Evolutionary conservation across 495 filamentous ascomycete genomes (phyloP), one percentile per base, ranked within the genome.

Genomic region (Lepraria neglecta): DNA sequence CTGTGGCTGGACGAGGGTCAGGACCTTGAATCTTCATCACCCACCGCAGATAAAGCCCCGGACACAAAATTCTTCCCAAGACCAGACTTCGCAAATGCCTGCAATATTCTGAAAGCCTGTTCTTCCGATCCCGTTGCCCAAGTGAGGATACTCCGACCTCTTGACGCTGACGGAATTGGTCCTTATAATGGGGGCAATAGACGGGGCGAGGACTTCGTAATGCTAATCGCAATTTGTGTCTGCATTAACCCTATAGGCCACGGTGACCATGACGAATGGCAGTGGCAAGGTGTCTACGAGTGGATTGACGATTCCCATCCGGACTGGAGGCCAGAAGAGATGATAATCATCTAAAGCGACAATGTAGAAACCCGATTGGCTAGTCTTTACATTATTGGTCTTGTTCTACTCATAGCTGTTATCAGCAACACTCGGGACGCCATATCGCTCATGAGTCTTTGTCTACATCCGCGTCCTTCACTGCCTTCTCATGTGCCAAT

Each of bases 241-340:
- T n/a, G 7, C 27, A 27, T 5, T 2, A 31, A 31, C 27, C 30
- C 15, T 4, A 14, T 4, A 0, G 24, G 17, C 9, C 1, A 54
- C 24, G 28, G n/a, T 5, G 50, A 56, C 19, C 1, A 12, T 12
- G 40, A 54, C 4, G 19, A 45, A 48, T 67, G 65, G 65, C 24
- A 61, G 27, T 67, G 65, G 65, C 38, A 59, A 31, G 56, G 58
- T 9, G 50, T 67, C 33, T 61, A 56, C 56, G 56, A 65, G 35
- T 67, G 65, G 65, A 44, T 43, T 40, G 58, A 44, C 42, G 56
- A 46, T 42, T 30, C 42, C 21, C 47, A 66, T 14, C 65, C 65
- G 24, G 56, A 46, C 6, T 65, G 61, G 61, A 33, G 4, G 28
- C 14, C 62, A 27, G 30, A 30, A 27, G 50, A 64, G 15, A 55